A percentile compares a stretch with the other conserved stretches of the same genome.
These are phyloP conservation scores for Lichenothelia convexa DNA, from an alignment of 495 filamentous ascomycete species.

Conservation along the genomic window DNA sequence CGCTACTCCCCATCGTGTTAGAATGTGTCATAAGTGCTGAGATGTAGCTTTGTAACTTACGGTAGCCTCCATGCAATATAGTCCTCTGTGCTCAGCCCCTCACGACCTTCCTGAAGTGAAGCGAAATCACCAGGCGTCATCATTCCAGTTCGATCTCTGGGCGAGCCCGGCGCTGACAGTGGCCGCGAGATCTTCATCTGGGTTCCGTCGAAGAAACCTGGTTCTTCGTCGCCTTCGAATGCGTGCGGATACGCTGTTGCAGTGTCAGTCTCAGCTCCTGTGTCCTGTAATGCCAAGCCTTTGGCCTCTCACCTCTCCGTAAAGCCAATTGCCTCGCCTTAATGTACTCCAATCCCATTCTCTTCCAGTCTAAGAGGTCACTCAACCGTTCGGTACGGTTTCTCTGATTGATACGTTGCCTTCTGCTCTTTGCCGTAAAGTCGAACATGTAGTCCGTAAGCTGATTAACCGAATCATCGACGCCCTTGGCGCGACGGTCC, in stretches of 20 bases:
- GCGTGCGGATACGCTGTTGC: slow-evolving; percentile 62
- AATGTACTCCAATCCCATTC: slow-evolving; percentile 98
- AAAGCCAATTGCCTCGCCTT: slow-evolving; percentile 90
- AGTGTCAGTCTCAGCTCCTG: slow-evolving; percentile 1
- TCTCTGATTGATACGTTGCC: slow-evolving; percentile 94
- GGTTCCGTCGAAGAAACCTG: slow-evolving; percentile 68
- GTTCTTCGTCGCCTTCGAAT: slow-evolving; percentile 48
- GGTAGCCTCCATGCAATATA: slow-evolving; percentile 96
- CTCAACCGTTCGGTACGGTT: slow-evolving; percentile 94
- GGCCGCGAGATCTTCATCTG: slow-evolving; percentile 89
- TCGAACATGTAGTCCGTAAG: slow-evolving; percentile 86
- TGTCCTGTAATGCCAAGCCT: neutral
- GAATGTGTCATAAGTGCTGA: neutral
- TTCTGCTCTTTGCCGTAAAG: slow-evolving; percentile 80
- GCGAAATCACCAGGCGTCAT: slow-evolving; percentile 99
- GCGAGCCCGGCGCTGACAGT: slow-evolving; percentile 83
- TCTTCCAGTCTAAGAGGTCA: slow-evolving; percentile 94
- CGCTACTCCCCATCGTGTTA: slow-evolving; percentile 30
- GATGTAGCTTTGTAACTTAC: slow-evolving; percentile 38
- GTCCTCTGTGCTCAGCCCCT: slow-evolving; percentile 89
- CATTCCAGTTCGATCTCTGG: slow-evolving; percentile 79
- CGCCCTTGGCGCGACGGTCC: slow-evolving; percentile 84
- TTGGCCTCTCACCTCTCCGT: slow-evolving; percentile 54
- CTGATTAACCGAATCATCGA: slow-evolving; percentile 95
- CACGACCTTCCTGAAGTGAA: slow-evolving; percentile 79